phyloP scores from a whole-genome alignment of 768 basidiomycete species.

The Mrakia gelida region DNA sequence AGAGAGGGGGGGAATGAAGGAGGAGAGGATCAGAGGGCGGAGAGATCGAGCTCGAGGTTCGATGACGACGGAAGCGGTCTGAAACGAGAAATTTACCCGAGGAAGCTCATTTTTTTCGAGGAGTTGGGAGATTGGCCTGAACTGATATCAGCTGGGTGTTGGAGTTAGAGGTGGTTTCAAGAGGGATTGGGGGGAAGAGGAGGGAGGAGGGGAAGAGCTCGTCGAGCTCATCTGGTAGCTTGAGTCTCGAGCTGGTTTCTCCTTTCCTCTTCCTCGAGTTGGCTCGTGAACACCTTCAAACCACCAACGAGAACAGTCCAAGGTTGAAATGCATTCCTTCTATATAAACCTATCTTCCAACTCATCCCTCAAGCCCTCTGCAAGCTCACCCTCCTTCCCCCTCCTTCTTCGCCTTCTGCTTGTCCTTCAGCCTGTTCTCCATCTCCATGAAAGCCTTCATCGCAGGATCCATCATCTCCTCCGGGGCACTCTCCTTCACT shows the following conservation, averaged over 20 bases:
- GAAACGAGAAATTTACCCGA: neutral
- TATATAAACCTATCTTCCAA: neutral
- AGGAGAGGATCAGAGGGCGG: neutral
- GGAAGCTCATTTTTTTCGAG: too few species aligned
- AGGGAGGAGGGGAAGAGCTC: too few species aligned
- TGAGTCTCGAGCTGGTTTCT: too few species aligned
- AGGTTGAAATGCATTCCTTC: neutral
- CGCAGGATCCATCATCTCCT: neutral
- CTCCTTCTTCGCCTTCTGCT: neutral
- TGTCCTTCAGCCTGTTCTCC: slow-evolving; percentile 5
- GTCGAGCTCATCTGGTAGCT: too few species aligned
- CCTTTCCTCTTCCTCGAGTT: too few species aligned
- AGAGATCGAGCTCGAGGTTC: neutral
- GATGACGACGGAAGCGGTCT: neutral
- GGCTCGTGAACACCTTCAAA: too few species aligned
- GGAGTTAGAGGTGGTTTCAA: too few species aligned
- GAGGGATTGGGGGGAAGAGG: too few species aligned
- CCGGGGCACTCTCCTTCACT: neutral
- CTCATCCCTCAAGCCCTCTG: neutral
- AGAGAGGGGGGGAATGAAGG: neutral
- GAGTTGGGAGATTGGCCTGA: too few species aligned
- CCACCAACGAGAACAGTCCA: too few species aligned
- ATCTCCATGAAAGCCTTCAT: slow-evolving; percentile 22
- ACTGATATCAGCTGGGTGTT: too few species aligned
- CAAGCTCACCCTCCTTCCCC: neutral